Evolutionary conservation across 805 yeast species (phyloP), one percentile per base, ranked within the genome.

Genomic region (Cyberlindnera lachancei): DNA sequence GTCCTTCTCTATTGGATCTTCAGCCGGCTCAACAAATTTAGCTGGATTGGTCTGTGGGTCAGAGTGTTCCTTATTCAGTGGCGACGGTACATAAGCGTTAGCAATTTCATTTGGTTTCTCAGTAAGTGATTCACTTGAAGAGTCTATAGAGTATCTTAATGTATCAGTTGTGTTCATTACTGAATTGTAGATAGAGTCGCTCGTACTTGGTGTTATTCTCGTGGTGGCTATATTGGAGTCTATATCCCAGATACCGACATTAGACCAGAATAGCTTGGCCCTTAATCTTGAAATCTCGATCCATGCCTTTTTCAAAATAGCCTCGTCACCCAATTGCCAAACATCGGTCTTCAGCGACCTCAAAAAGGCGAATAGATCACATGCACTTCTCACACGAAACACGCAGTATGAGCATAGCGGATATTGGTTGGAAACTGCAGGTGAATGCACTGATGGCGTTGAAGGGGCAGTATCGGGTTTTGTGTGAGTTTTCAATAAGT

Each of bases 381-480:
- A 85, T 2, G 81, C 72, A 36, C 83, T 75, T 48, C 97, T 72
- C 31, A 87, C 66, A 49, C 85, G 78, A 33, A 77, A 65, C 28
- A 92, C 66, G 58, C 97, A 90, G 46, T 75, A 78, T 38, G 79
- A 78, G 53, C 96, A 90, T 21, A 88, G 63, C 12, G 94, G 82
- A 48, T 80, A 80, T 29, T 59, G 63, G 38, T 56, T 50, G 4
- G 61, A 51, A 38, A 61, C 63, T 10, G 58, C 45, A 14, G 55
- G 45, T 14, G 41, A 25, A 16, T 31, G 16, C 23, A 36, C 18
- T 12, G 45, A 25, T 10, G 38, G 29, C 15, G 52, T 40, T 7
- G 38, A 26, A 11, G 34, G 33, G 2, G 40, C 14, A 1, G 40
- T 20, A 16, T 41, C 44, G 17, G 36, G 33, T 29, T 43, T 45